Percentiles rank a stretch among this genome's conserved stretches.
phyloP scores from a whole-genome alignment of 768 basidiomycete species.

The Russula olivacea region DNA sequence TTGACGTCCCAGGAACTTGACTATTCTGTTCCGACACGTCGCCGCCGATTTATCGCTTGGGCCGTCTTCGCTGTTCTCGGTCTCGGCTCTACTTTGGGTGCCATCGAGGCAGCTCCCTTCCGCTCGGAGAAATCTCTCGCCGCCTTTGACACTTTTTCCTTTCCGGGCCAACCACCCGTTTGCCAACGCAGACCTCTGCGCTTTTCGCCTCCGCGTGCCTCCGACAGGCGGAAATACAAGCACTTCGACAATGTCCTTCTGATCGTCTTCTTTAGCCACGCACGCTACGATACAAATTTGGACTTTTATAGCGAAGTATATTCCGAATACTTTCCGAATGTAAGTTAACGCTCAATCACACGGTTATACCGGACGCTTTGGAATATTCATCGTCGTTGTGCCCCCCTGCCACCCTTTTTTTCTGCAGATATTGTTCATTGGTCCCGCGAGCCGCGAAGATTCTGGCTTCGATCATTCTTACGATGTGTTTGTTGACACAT shows the following conservation, averaged over 20 bases:
- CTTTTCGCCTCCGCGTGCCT: slow-evolving; percentile 16
- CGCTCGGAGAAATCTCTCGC: background rate
- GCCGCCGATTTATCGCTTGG: slow-evolving; percentile 14
- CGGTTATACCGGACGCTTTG: background rate
- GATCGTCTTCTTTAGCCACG: slow-evolving; percentile 47
- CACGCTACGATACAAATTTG: slow-evolving; percentile 42
- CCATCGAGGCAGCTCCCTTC: slow-evolving; percentile 1
- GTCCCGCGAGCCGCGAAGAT: slow-evolving; percentile 43
- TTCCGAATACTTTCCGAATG: slow-evolving; percentile 45
- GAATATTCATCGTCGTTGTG: background rate
- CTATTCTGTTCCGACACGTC: slow-evolving; percentile 13
- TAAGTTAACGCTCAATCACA: slow-evolving; percentile 25
- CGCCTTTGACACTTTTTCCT: slow-evolving; percentile 10
- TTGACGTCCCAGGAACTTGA: slow-evolving; percentile 9
- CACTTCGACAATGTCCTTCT: slow-evolving; percentile 41
- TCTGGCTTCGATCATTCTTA: slow-evolving; percentile 44
- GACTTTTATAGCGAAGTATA: slow-evolving; percentile 45
- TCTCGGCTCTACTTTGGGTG: slow-evolving; percentile 16
- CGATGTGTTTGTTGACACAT: slow-evolving; percentile 45
- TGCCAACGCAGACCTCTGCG: slow-evolving; percentile 29
- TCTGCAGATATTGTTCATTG: slow-evolving; percentile 44
- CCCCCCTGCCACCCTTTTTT: background rate
- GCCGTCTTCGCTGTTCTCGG: slow-evolving; percentile 5
- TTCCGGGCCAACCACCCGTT: background rate
- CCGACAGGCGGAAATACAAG: slow-evolving; percentile 30